phyloP scores from a whole-genome alignment of 768 basidiomycete genomes.

The Collybia sp. region DNA sequence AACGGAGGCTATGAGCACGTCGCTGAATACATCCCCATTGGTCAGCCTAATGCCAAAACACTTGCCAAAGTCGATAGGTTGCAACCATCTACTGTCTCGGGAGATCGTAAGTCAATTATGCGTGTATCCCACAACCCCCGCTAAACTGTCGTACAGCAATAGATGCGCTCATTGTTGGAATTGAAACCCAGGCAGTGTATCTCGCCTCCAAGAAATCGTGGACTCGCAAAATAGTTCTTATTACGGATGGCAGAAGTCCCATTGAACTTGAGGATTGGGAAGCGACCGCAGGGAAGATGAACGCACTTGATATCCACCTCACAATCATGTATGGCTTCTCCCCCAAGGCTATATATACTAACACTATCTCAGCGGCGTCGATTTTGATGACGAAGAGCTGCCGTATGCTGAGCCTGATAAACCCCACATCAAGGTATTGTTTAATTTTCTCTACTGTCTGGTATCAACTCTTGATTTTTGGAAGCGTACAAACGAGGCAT shows the following conservation, averaged over 20 bases:
- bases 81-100: constrained; percentile 46
- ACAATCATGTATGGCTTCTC: constrained; percentile 58
- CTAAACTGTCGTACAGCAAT: constrained; percentile 46
- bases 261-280: constrained; percentile 78
- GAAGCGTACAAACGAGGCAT: constrained; percentile 72
- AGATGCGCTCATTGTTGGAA: constrained; percentile 82
- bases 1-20: constrained; percentile 74
- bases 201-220: constrained; percentile 72
- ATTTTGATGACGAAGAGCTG: constrained; percentile 75
- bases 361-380: constrained; percentile 60
- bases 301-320: constrained; percentile 48
- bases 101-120: constrained; percentile 54
- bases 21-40: constrained; percentile 64
- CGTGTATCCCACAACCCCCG: neutral
- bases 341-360: neutral
- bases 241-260: constrained; percentile 83
- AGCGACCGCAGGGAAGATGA: constrained; percentile 59
- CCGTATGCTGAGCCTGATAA: constrained; percentile 67
- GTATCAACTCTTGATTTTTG: neutral
- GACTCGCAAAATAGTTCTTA: constrained; percentile 77
- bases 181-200: constrained; percentile 72
- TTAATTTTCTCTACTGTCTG: neutral
- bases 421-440: constrained; percentile 61
- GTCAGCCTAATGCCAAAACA: constrained; percentile 58
- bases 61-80: constrained; percentile 63